Evolutionary conservation across 2,329 filamentous ascomycete genomes (phyloP), one percentile per base, ranked within the genome.

Genomic region (Aspergillus tubingensis): DNA sequence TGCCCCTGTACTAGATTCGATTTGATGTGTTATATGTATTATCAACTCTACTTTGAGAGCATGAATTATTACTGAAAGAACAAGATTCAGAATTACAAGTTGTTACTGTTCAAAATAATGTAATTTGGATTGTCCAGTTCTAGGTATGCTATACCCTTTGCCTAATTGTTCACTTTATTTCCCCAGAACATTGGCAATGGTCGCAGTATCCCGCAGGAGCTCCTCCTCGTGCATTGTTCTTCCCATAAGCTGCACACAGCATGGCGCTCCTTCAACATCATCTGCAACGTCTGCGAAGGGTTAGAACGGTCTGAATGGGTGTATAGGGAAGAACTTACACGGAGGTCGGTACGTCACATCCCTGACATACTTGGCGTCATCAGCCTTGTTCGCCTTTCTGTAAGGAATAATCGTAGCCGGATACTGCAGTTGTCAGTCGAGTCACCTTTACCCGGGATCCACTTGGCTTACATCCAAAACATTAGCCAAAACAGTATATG

Each of bases 251-350:
- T 71, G 69, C 17, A 70, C 60, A 47, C 68, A 64, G 55, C 68
- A 70, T 1, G 69, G 67, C 0, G 65, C 65, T 2, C 61, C 62
- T 17, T 71, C 68, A 2, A 70, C 48, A 13, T 61, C 55, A 1
- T 64, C 55, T 0, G 69, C 67, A 5, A 41, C 6, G 54, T 71
- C 66, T 70, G 4, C 21, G 27, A 36, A 1, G 2, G 5, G n/a
- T 61, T 10, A 55, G 21, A 30, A 30, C 27, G 0, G 3, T 30
- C 10, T 11, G 27, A 4, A 0, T 10, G 27, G 7, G 1, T 1
- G 17, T 19, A 19, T 19, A 5, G 11, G 11, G 6, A 19, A 36
- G 11, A 10, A 62, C 66, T 56, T 57, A 71, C 69, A 71, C 0
- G 58, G 51, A 7, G 68, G 68, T 2, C 25, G 44, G 55, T 71